Base-by-base conservation (phyloP, 192 early-diverging fungal genomes). In the Backusella luteola region DNA sequence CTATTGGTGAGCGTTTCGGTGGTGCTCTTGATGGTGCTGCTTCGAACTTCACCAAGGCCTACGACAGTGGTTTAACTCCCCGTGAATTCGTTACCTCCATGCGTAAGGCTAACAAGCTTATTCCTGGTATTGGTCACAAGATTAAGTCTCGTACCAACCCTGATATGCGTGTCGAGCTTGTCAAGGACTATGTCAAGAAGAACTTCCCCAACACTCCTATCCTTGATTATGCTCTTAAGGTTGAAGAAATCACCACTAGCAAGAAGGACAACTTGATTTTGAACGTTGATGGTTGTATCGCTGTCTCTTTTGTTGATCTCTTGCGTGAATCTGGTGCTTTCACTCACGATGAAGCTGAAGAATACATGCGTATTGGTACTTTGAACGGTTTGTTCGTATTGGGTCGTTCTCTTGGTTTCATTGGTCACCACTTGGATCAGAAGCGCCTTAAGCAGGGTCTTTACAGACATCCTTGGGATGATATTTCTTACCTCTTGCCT, bases 71-170 rank as follows among this genome's bases (percentile, higher is more conserved):
- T 63, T 86, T 96, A 71, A 91, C 94, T 21, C 96, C 97, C 66
- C 92, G 93, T 69, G 96, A 98, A 84, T 99, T 96, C 82, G 97
- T 99, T 26, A 89, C 91, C 80, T 92, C 93, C 66, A 97, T 96
- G 94, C 92, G 97, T 70, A 95, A 95, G 86, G 90, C 92, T 79
- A 95, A 98, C 93, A 96, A 98, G 89, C 89, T 99, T 76, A 99
- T 99, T 84, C 87, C 96, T 72, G 97, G 97, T 76, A 99, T 99
- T 75, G 97, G 97, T 23, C 97, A 99, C 94, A 98, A 97, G 90
- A 96, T 99, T 91, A 99, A 99, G 88, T 97, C 95, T 44, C 91
- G 97, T 75, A 97, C 95, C 75, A 99, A 99, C 91, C 97, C 97
- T 3, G 97, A 99, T 81, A 85, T 99, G 83, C 96, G 97, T 56